A percentile compares a stretch with the other conserved stretches of the same genome.
These are phyloP conservation scores for Phlebopus sp. DNA, from an alignment of 1,284 basidiomycete species.

Conservation along the genomic window DNA sequence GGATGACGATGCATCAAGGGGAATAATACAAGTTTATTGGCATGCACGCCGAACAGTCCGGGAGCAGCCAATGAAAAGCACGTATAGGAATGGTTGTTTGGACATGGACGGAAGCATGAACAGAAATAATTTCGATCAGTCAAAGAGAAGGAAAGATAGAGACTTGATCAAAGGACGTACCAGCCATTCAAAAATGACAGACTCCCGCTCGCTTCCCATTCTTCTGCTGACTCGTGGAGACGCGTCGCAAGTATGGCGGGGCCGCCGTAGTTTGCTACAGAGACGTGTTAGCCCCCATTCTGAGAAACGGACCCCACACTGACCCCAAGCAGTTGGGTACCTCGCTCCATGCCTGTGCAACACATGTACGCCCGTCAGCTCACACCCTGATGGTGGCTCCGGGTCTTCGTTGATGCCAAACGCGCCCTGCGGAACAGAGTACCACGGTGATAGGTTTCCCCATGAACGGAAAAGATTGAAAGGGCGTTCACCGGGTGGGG, in stretches of 20 bases:
- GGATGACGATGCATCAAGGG: too few species aligned
- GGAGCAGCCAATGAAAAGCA: background rate
- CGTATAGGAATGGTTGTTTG: too few species aligned
- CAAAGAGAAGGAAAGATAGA: background rate
- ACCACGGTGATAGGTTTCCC: conserved; percentile 87
- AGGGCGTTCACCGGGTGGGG: conserved; percentile 19
- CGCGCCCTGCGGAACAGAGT: conserved; percentile 61
- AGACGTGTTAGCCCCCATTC: conserved; percentile 3
- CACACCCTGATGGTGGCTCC: conserved; percentile 65
- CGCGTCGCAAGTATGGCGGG: conserved; percentile 60
- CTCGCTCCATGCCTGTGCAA: conserved; percentile 80
- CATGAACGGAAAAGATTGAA: conserved; percentile 74
- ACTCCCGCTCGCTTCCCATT: conserved; percentile 62
- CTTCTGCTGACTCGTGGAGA: conserved; percentile 50
- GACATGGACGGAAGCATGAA: background rate
- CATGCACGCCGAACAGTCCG: too few species aligned
- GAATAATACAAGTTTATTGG: too few species aligned
- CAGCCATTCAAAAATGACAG: conserved; percentile 76
- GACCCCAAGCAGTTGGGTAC: conserved; percentile 74
- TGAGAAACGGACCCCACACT: conserved; percentile 24
- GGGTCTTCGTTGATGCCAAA: conserved; percentile 77
- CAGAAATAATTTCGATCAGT: background rate
- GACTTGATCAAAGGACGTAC: conserved; percentile 35
- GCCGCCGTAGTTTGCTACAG: conserved; percentile 60
- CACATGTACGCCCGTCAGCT: conserved; percentile 70